Base-by-base conservation (phyloP, 2,329 filamentous ascomycete genomes). In the Colletotrichum tanaceti region DNA sequence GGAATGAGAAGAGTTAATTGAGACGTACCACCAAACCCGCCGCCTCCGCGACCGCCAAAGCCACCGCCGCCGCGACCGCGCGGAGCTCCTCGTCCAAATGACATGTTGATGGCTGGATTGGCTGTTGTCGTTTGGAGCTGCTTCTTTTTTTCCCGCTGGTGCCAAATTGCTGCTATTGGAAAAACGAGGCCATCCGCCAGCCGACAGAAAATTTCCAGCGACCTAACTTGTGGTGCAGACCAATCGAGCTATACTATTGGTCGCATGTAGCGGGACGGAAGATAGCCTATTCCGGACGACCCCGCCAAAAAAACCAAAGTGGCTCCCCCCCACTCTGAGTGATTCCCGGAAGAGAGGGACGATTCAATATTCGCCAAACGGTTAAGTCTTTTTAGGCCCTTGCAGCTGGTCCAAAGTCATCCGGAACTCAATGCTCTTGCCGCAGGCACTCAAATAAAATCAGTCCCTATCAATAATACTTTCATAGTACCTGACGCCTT, bases 61-160 rank as follows among this genome's bases (percentile, higher is more conserved):
- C 70, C 70, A 49, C 70, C 70, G 6, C 68, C 67, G 50, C 65
- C 62, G 58, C 70, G 70, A 67, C 70, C 70, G 22, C 70, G 70
- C 57, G 70, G 70, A 64, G 70, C 67, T 70, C 70, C 70, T 70
- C 67, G 70, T 62, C 68, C 68, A 57, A 72, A 72, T 43, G 70
- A 72, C 70, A 72, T 72, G 32, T 58, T 71, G 39, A 61, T 65
- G 50, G 44, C 43, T 65, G 54, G 46, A 44, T 66, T 58, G 58
- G 41, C 28, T 58, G 61, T 59, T 57, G 35, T 58, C 28, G 49
- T 70, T 50, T 53, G 55, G 55, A 70, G 58, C 70, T 68, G 62
- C 70, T 71, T 46, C 49, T 57, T 55, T 32, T 54, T 57, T 32
- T 32, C 9, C 28, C 32, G 58, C 63, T 66, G 39, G 38, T 61